Evolutionary conservation across 352 stramenopile genomes (phyloP), one percentile per base, ranked within the genome.

Genomic region (Peronospora destructor): DNA sequence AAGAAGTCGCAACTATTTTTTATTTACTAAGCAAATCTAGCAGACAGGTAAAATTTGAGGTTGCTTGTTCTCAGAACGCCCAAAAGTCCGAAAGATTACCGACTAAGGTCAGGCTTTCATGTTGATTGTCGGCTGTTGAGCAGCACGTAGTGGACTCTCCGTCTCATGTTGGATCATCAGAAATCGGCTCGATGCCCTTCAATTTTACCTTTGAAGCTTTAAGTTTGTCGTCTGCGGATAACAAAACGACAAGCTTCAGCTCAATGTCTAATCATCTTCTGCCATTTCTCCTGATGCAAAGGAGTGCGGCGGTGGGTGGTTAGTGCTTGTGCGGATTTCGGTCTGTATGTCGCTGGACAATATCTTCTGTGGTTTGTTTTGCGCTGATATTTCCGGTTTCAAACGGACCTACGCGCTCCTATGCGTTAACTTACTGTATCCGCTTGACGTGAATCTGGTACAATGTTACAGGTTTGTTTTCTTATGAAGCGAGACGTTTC

Each of bases 41-140:
- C 19, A 21, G 19, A 21, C 19, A 1, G 19, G 19, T 21, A 21
- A 1, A 21, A 23, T 14, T 29, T 3, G 6, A 32, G 32, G 32
- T 35, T 36, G 19, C 19, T 21, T 21, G 19, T 21, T 21, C 19
- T 21, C 19, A 21, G 19, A 21, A 21, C 19, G 19, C 19, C 1
- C 90, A 88, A 73, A 97, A 97, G 49, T 97, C 86, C n/a, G 95
- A 33, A 13, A 71, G 25, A 45, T 75, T 88, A 2, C 57, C 36
- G 0, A 5, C n/a, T 13, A 71, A 54, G 6, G 53, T n/a, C 5
- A 49, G 59, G 23, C 48, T 63, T 41, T 86, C 76, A 19, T 53
- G 66, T n/a, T 71, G 59, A 16, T 79, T 68, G 11, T 73, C 67
- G 1, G 58, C 70, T 16, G 38, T 47, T 35, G n/a, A 88, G 29